These are phyloP conservation scores for Dovyalis caffra DNA, from an alignment of 345 rosid species.

Conservation along the genomic window DNA sequence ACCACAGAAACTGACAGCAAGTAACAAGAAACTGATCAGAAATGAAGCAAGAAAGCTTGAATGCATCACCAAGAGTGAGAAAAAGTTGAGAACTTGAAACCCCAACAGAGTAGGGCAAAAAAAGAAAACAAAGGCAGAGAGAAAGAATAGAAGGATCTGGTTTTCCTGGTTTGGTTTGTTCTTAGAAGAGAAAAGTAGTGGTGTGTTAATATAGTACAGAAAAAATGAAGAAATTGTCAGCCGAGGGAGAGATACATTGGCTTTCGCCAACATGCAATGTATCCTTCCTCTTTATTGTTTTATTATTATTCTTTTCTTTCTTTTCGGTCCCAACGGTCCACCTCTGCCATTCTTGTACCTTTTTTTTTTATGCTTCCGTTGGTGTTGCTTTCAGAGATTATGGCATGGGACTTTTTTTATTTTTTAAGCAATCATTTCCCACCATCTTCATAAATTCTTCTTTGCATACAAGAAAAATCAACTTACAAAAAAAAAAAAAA, in stretches of 20 bases:
- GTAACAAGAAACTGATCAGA: conserved; percentile 18
- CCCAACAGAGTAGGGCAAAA: conserved; percentile 56
- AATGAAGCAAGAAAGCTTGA: conserved; percentile 27
- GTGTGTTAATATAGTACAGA: not conserved
- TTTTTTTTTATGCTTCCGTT: not conserved
- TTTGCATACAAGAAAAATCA: too few relatives aligned
- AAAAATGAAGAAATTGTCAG: not conserved
- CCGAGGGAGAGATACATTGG: conserved; percentile 29
- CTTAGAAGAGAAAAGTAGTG: not conserved
- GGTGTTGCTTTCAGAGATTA: not conserved
- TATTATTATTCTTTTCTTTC: conserved; percentile 6
- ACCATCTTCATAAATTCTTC: too few relatives aligned
- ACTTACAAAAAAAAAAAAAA: too few relatives aligned
- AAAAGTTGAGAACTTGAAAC: conserved; percentile 27
- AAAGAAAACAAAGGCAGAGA: conserved; percentile 13
- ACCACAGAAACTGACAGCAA: conserved; percentile 8
- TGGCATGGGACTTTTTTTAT: not conserved
- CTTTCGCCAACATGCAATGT: conserved; percentile 43
- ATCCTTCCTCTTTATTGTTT: conserved; percentile 31
- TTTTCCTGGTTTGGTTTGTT: not conserved
- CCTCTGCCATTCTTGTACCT: conserved; percentile 9
- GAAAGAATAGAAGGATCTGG: not conserved
- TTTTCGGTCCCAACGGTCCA: conserved; percentile 14
- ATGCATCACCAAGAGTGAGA: conserved; percentile 31
- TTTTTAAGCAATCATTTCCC: not conserved